These are phyloP conservation scores for Purshia tridentata DNA, from an alignment of 306 rosid genomes.

Conservation along the genomic window DNA sequence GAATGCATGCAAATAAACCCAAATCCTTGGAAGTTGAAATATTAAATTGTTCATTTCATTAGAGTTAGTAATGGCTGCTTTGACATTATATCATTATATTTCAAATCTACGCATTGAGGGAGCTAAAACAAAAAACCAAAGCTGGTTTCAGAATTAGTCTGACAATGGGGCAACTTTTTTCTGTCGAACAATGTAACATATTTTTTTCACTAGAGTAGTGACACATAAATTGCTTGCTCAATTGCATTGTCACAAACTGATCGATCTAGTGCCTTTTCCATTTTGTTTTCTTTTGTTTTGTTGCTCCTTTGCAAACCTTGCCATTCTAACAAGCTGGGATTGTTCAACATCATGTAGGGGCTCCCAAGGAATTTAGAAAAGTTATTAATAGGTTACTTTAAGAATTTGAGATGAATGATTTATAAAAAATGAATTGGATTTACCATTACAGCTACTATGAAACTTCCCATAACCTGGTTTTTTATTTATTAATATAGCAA, in stretches of 20 bases:
- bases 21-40: neutral
- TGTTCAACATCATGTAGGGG: no score
- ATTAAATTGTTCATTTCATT: slow-evolving; percentile 1
- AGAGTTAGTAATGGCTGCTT: slow-evolving; percentile 17
- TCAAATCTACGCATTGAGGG: neutral
- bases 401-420: no score
- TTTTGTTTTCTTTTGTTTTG: neutral
- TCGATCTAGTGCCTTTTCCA: slow-evolving; percentile 25
- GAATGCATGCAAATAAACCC: slow-evolving; percentile 22
- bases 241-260: neutral
- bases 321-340: neutral
- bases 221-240: slow-evolving; percentile 1
- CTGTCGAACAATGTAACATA: neutral
- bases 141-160: neutral
- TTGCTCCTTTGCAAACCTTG: slow-evolving; percentile 3
- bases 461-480: neutral
- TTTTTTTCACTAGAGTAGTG: slow-evolving; percentile 28
- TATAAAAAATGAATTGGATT: neutral
- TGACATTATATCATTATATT: slow-evolving; percentile 6
- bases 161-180: neutral
- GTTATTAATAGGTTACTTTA: no score
- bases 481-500: slow-evolving; percentile 21
- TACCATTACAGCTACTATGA: neutral
- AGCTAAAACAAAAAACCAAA: neutral
- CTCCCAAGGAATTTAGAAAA: no score